phyloP scores from a whole-genome alignment of 768 basidiomycete genomes.

The Inosperma sp. region DNA sequence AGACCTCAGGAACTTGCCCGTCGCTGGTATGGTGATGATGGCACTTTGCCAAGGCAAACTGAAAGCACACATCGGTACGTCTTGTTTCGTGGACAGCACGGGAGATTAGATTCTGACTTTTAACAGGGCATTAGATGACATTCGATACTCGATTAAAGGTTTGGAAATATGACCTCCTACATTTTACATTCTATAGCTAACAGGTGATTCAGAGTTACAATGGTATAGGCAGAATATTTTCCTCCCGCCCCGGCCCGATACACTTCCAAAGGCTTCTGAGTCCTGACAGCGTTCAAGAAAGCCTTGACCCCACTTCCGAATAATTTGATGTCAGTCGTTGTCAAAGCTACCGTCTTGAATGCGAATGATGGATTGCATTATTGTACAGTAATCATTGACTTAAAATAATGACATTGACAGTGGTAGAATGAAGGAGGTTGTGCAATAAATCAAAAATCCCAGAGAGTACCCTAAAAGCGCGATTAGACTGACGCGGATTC shows the following conservation, averaged over 20 bases:
- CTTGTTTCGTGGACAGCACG: neutral
- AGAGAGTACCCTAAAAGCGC: constrained; percentile 50
- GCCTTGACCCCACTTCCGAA: no score
- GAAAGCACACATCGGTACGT: constrained; percentile 56
- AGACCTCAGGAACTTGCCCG: constrained; percentile 59
- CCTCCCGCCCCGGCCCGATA: constrained; percentile 23
- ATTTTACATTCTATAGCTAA: neutral
- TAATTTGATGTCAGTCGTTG: no score
- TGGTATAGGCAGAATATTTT: constrained; percentile 82
- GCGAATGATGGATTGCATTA: no score
- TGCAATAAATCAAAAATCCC: constrained; percentile 53
- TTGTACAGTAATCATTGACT: no score
- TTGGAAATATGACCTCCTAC: neutral
- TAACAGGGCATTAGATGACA: constrained; percentile 77
- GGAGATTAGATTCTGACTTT: neutral
- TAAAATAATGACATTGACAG: no score
- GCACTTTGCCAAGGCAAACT: constrained; percentile 27
- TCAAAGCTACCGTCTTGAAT: no score
- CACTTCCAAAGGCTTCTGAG: neutral
- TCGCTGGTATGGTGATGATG: constrained; percentile 58
- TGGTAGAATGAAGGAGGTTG: constrained; percentile 1
- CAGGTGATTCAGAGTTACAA: constrained; percentile 52
- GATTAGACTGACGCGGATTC: neutral
- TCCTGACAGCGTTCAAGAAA: no score
- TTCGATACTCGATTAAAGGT: constrained; percentile 73